Base-by-base conservation (phyloP, 495 filamentous ascomycete species). In the Aspergillus homomorphus region DNA sequence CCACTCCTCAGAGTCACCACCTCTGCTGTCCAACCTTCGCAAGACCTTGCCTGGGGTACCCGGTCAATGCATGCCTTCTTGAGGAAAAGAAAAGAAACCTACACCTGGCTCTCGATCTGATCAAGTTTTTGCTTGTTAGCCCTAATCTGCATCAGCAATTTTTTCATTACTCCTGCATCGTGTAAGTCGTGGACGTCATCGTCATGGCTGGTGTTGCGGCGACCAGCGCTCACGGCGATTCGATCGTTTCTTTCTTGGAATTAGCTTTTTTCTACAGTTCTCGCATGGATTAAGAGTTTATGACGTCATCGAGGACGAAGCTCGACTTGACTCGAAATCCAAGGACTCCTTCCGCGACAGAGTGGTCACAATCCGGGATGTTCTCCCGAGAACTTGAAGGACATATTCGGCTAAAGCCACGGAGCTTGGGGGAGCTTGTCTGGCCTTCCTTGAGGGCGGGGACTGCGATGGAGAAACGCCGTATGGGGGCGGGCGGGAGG, bases 41-140 rank as follows among this genome's bases (percentile, higher is more conserved):
- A 23, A 55, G 10, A 15, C 46, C 42, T n/a, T 55, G 24, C 21
- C 53, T 55, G 24, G 20, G 21, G 44, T n/a, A n/a, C n/a, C 12
- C 38, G 15, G 21, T 54, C 33, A 54, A 38, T 22, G 21, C 19
- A 12, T 20, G 16, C n/a, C n/a, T n/a, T n/a, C n/a, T n/a, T n/a
- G n/a, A n/a, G n/a, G n/a, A n/a, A n/a, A n/a, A n/a, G n/a, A n/a
- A n/a, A n/a, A n/a, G n/a, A n/a, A 43, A 61, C 87, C 65, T 73
- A 92, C 88, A 96, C 86, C 73, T 91, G 84, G 64, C 89, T 82
- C 56, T 90, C 85, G 24, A 95, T 80, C 70, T 90, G 84, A 61
- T 91, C 75, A 61, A 93, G 81, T 69, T 92, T 81, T 33, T 61
- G 51, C 33, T 61, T 33, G 4, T 12, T 15, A 24, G 56, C 46